Evolutionary conservation across 1,284 basidiomycete genomes (phyloP).

Genomic region (Ustilago cynodontis): DNA sequence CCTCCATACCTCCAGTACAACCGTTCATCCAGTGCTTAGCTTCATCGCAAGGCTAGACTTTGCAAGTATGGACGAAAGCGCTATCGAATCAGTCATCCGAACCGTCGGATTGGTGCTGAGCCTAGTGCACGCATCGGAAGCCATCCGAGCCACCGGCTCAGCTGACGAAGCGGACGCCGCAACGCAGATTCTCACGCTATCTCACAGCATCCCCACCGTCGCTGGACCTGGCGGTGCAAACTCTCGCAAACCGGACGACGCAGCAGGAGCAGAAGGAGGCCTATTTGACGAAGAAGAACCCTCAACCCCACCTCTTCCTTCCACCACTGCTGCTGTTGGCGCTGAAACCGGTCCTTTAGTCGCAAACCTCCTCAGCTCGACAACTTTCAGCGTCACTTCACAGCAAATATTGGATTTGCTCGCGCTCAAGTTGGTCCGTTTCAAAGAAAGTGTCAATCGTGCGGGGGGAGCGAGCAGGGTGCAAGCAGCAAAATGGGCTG

Average conservation of each 20-base stretch:
- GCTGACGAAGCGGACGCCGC: not conserved
- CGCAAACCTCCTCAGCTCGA: constrained; percentile 8
- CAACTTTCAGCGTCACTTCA: not conserved
- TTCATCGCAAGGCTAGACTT: constrained; percentile 22
- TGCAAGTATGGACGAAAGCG: not conserved
- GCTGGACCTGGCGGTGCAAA: not conserved
- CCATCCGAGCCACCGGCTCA: not conserved
- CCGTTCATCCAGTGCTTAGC: not conserved
- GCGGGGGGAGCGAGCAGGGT: not conserved
- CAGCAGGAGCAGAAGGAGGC: constrained; percentile 9
- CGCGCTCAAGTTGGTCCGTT: constrained; percentile 18
- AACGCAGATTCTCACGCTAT: not conserved
- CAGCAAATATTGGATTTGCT: constrained; percentile 16
- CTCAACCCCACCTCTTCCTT: constrained; percentile 21
- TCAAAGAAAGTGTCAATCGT: not conserved
- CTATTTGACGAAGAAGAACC: constrained; percentile 45
- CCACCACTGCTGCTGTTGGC: not conserved
- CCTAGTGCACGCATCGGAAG: constrained; percentile 9
- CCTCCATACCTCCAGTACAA: not conserved
- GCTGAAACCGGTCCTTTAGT: not conserved
- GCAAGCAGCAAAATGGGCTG: constrained; percentile 3
- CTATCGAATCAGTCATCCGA: constrained; percentile 13
- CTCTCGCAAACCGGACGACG: not conserved
- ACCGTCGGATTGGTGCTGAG: constrained; percentile 11
- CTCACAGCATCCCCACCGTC: not conserved